These are phyloP conservation scores for Amanita polypyramis DNA, from an alignment of 768 basidiomycete species.

Conservation along the genomic window DNA sequence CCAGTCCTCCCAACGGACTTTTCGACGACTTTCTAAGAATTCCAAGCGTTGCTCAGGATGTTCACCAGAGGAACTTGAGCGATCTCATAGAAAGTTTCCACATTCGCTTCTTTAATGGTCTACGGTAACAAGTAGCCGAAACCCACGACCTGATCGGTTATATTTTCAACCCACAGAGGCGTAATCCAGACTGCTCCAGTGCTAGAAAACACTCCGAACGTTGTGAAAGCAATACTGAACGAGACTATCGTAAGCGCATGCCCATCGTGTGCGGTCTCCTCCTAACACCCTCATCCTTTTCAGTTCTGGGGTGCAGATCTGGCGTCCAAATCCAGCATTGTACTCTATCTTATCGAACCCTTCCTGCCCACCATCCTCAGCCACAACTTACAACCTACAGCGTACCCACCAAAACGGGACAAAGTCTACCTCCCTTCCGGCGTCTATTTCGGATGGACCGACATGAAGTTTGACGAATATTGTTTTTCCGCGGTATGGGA, in stretches of 20 bases:
- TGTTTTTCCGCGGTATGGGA: conserved; percentile 24
- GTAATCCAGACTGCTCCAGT: conserved; percentile 30
- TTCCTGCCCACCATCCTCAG: neutral
- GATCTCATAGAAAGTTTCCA: conserved; percentile 20
- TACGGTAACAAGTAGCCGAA: neutral
- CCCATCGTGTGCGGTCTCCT: neutral
- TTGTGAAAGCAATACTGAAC: conserved; percentile 25
- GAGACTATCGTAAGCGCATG: conserved; percentile 22
- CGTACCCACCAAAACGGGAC: conserved; percentile 9
- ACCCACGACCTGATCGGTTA: no score
- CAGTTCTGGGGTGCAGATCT: neutral
- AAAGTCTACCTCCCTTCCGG: conserved; percentile 17
- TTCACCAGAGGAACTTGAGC: conserved; percentile 25
- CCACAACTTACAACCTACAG: neutral
- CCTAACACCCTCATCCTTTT: no score
- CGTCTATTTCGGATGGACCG: conserved; percentile 16
- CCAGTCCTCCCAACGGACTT: conserved; percentile 30
- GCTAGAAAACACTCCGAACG: conserved; percentile 16
- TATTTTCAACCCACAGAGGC: no score
- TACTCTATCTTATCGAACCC: neutral
- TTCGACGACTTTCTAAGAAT: conserved; percentile 38
- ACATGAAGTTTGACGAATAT: conserved; percentile 11
- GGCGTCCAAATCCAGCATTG: neutral
- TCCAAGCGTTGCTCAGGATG: conserved; percentile 19
- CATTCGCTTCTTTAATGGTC: conserved; percentile 39